Evolutionary conservation across 169 alveolate genomes (phyloP).

Genomic region (Pseudocohnilembus persalinus): DNA sequence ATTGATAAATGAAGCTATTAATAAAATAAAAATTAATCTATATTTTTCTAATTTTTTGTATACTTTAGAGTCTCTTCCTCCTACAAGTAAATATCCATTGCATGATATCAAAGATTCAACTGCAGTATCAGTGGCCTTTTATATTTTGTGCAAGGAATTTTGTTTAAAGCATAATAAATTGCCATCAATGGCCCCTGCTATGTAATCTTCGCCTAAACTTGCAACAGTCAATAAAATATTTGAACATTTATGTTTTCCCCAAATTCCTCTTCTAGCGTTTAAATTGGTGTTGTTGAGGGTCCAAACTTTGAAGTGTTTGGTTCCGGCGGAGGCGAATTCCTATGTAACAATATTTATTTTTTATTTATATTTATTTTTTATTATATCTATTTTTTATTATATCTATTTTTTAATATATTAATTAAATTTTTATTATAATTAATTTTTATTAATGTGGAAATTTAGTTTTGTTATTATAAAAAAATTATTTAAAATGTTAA

Average conservation of each 20-base stretch:
- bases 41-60: too few relatives aligned
- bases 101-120: constrained; percentile 61
- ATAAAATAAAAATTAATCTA: not conserved
- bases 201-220: constrained; percentile 38
- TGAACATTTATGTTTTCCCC: constrained; percentile 49
- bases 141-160: constrained; percentile 26
- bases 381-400: not conserved
- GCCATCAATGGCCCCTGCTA: constrained; percentile 69
- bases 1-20: too few relatives aligned
- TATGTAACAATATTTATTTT: not conserved
- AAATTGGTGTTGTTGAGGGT: not conserved
- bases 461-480: too few relatives aligned
- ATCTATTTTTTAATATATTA: too few relatives aligned
- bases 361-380: too few relatives aligned
- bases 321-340: constrained; percentile 31
- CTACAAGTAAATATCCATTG: constrained; percentile 61
- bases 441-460: too few relatives aligned
- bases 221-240: constrained; percentile 32
- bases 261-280: constrained; percentile 29
- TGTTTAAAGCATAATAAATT: constrained; percentile 61
- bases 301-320: constrained; percentile 12
- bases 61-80: constrained; percentile 68
- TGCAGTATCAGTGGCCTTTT: constrained; percentile 53
- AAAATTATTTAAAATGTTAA: not conserved
- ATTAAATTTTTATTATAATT: too few relatives aligned